phyloP scores from a whole-genome alignment of 306 rosid species.

The Castanea sativa region DNA sequence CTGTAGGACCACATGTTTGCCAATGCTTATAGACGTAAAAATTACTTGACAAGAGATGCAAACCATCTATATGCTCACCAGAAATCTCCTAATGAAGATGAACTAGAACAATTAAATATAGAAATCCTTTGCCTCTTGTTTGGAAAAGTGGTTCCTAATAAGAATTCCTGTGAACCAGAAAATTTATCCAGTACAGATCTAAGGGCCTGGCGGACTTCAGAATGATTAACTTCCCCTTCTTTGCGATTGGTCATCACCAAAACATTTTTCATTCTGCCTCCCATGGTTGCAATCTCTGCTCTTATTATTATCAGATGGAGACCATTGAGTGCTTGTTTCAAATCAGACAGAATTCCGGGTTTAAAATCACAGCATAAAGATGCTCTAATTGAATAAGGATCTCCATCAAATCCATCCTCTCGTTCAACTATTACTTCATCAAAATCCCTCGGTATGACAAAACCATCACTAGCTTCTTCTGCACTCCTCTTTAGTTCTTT shows the following conservation, averaged over 20 bases:
- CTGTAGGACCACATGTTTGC: not conserved
- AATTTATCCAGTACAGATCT: constrained; percentile 53
- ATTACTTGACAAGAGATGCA: not conserved
- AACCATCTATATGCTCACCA: constrained; percentile 22
- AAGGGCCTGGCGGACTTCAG: constrained; percentile 49
- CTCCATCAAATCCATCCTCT: constrained; percentile 46
- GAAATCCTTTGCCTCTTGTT: constrained; percentile 46
- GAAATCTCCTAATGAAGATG: constrained; percentile 40
- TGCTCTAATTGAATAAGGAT: constrained; percentile 52
- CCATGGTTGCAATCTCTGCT: constrained; percentile 63
- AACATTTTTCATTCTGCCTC: constrained; percentile 67
- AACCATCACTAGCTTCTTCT: constrained; percentile 50
- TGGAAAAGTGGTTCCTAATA: constrained; percentile 29
- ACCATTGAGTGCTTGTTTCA: constrained; percentile 54
- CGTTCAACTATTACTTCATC: constrained; percentile 71
- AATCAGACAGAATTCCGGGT: constrained; percentile 60
- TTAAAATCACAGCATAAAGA: constrained; percentile 64
- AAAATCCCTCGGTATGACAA: constrained; percentile 50
- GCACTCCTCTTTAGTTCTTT: constrained; percentile 61
- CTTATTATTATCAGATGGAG: constrained; percentile 52
- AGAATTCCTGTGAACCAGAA: constrained; percentile 49
- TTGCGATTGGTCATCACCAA: constrained; percentile 50
- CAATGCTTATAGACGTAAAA: constrained; percentile 1
- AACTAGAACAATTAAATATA: constrained; percentile 35
- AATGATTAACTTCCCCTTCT: constrained; percentile 37